Percentiles rank a stretch among this genome's conserved stretches.
Conservation (phyloP, 176 grass and related monocot genomes). For the Avena atlantica region DNA sequence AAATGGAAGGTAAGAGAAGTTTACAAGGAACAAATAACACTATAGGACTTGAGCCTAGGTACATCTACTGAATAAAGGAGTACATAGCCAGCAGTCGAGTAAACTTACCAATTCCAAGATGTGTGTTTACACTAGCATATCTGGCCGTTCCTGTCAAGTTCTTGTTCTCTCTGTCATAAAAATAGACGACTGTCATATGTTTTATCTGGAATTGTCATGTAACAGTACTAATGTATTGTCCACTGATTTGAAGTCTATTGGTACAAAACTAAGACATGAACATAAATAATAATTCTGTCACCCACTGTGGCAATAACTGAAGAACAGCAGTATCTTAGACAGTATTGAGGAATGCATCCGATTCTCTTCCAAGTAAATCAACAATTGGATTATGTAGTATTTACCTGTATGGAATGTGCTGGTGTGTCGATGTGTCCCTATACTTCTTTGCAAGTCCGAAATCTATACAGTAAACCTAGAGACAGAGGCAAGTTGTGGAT, state of each 20-base stretch:
- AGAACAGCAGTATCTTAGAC: neutral
- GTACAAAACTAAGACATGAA: neutral
- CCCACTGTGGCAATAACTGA: neutral
- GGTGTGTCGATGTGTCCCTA: slow-evolving; percentile 60
- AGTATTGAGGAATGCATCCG: neutral
- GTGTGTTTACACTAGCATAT: slow-evolving; percentile 75
- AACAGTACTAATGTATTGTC: neutral
- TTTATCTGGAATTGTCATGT: neutral
- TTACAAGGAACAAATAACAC: slow-evolving; percentile 4
- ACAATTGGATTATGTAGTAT: neutral
- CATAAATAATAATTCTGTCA: neutral
- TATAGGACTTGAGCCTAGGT: neutral
- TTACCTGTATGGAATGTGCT: slow-evolving; percentile 79
- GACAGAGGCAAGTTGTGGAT: neutral
- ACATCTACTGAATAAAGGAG: neutral
- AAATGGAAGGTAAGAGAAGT: neutral
- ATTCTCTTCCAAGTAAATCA: slow-evolving; percentile 8
- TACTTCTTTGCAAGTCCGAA: slow-evolving; percentile 70
- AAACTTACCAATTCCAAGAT: slow-evolving; percentile 71
- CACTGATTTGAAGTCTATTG: neutral
- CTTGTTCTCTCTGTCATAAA: slow-evolving; percentile 62
- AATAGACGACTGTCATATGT: neutral
- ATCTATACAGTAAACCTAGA: slow-evolving; percentile 62
- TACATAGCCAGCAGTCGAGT: neutral
- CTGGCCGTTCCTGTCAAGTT: slow-evolving; percentile 72